Percentiles rank a stretch among this genome's conserved stretches.
phyloP scores from a whole-genome alignment of 106 monocot species.

The Platanthera zijinensis region DNA sequence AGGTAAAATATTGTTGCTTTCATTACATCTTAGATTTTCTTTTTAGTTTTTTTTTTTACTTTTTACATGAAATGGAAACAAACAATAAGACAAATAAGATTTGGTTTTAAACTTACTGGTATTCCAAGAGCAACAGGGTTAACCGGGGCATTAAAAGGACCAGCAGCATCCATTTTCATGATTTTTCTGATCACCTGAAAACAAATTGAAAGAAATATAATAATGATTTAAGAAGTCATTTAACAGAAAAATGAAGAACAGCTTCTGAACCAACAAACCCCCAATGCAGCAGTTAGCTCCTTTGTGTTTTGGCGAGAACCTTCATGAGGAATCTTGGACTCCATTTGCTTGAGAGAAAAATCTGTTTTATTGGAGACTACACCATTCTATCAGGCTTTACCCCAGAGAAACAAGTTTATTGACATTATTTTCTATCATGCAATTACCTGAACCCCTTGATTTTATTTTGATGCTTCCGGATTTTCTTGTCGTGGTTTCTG shows the following conservation, averaged over 20 bases:
- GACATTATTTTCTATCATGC: constrained; percentile 16
- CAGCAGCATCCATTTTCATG: constrained; percentile 99
- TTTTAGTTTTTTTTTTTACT: background rate
- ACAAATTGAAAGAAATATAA: background rate
- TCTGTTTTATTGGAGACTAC: constrained; percentile 21
- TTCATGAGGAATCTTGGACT: constrained; percentile 14
- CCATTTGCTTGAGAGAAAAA: constrained; percentile 23
- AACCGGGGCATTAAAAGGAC: constrained; percentile 85
- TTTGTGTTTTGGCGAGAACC: constrained; percentile 43
- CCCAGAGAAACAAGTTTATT: constrained; percentile 19
- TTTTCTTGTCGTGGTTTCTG: constrained; percentile 48
- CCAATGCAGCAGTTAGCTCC: constrained; percentile 57
- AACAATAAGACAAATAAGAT: background rate
- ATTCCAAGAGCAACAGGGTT: constrained; percentile 88
- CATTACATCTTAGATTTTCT: background rate
- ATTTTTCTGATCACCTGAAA: constrained; percentile 82
- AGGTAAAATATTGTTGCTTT: background rate
- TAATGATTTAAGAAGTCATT: background rate
- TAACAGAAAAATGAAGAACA: background rate
- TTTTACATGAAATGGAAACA: background rate
- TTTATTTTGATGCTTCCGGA: constrained; percentile 78
- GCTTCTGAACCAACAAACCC: constrained; percentile 23
- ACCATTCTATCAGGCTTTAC: constrained; percentile 6
- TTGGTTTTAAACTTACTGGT: constrained; percentile 48
- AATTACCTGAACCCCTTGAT: constrained; percentile 28